Base-by-base conservation (phyloP, 345 rosid genomes). In the Iberis pinnata region DNA sequence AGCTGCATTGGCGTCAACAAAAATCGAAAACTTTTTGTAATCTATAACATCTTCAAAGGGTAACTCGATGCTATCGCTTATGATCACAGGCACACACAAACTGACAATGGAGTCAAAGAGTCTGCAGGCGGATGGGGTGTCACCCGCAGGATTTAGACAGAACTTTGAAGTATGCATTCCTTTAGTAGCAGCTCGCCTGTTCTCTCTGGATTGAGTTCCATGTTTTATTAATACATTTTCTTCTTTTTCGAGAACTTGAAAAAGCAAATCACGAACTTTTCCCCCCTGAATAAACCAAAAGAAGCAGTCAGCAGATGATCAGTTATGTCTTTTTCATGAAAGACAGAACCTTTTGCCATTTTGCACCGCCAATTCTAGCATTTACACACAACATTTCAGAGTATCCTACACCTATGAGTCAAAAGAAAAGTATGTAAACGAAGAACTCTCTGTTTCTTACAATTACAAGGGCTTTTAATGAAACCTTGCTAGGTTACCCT, bases 81-180 rank as follows among this genome's bases (percentile, higher is more conserved):
- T 68, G 29, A 92, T 81, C 49, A 92, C 88, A 0, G 99, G 99
- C 45, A 92, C 74, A 59, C 99, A 92, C 81, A 92, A 71, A 74
- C 99, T 92, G 62, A 92, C 95, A 15, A 92, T 92, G 41, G 99
- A 65, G 80, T 92, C 99, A 73, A 92, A 92, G 17, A 92, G 88
- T 39, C 99, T 32, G 72, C 99, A 88, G 17, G 97, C 97, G 5
- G 99, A 92, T 15, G 99, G 99, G 19, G 99, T 92, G 62, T 92
- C 99, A 25, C 99, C 97, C 10, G 99, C 99, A 68, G 99, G 99
- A 71, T 81, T 83, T 56, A 92, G 64, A 69, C 99, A 92, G 74
- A 92, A 92, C 67, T 83, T 88, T 6, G 99, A 88, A 25, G 95
- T 77, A 68, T 92, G 95, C 99, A 92, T 92, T 53, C 95, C 95